Evolutionary conservation across 2,329 filamentous ascomycete genomes (phyloP).

Genomic region (Thielaviopsis musarum): DNA sequence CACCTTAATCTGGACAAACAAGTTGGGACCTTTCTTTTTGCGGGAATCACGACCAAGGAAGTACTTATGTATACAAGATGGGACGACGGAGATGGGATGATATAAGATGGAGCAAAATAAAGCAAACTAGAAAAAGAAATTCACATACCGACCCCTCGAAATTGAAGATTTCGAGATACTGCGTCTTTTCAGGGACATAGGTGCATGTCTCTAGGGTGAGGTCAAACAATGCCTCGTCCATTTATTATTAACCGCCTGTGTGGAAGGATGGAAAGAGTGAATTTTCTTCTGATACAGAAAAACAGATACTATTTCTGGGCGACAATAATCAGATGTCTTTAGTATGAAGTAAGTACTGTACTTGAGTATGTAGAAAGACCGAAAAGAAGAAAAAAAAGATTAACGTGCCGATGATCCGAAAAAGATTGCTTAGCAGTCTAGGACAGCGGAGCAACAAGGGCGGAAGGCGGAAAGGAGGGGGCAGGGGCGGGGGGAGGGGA

Average conservation of each 20-base stretch:
- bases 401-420: not conserved
- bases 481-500: not conserved
- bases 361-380: no score
- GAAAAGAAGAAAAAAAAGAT: not conserved
- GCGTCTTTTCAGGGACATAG: slow-evolving; percentile 33
- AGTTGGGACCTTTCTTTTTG: no score
- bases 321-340: no score
- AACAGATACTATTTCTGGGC: not conserved
- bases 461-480: not conserved
- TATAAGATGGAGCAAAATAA: no score
- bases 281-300: not conserved
- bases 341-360: no score
- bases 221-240: slow-evolving; percentile 10
- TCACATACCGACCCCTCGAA: slow-evolving; percentile 31
- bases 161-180: slow-evolving; percentile 41
- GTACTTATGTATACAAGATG: no score
- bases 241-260: not conserved
- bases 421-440: not conserved
- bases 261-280: not conserved
- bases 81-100: no score
- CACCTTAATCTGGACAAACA: no score
- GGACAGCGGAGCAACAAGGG: not conserved
- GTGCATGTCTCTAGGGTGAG: slow-evolving; percentile 26
- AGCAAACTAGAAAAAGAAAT: slow-evolving; percentile 6
- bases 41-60: no score